Conservation (phyloP, 768 basidiomycete species). For the Butyriboletus loyo region DNA sequence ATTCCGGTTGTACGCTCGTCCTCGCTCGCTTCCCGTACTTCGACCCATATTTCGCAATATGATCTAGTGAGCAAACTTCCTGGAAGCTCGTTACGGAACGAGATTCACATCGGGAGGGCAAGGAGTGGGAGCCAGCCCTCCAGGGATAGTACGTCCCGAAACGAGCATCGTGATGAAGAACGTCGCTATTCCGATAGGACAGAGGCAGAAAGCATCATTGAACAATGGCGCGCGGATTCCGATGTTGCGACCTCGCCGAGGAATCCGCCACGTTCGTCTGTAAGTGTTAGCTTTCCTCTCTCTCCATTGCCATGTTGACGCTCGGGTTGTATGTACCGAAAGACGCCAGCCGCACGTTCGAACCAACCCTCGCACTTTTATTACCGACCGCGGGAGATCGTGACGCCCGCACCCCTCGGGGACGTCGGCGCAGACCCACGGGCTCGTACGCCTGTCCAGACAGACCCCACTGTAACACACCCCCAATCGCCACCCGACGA, state of each 20-base stretch:
- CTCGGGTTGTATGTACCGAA: not conserved
- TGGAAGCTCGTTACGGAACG: conserved; percentile 25
- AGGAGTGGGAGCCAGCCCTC: conserved; percentile 27
- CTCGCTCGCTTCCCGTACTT: conserved; percentile 26
- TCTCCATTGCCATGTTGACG: conserved; percentile 1
- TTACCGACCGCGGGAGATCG: conserved; percentile 33
- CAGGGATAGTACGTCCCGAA: conserved; percentile 14
- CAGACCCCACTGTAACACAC: conserved; percentile 1
- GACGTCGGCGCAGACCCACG: conserved; percentile 17
- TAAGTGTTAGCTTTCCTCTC: conserved; percentile 7
- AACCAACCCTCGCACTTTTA: conserved; percentile 12
- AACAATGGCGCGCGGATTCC: conserved; percentile 32
- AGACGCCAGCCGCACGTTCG: conserved; percentile 20
- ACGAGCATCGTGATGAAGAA: conserved; percentile 16
- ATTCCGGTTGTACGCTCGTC: conserved; percentile 15
- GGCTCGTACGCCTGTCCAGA: conserved; percentile 12
- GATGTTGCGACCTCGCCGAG: conserved; percentile 18
- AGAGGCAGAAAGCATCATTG: conserved; percentile 25
- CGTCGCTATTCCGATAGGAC: conserved; percentile 18
- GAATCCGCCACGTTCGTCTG: conserved; percentile 18
- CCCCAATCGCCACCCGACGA: conserved; percentile 3
- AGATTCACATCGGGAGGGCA: conserved; percentile 16
- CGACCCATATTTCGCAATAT: conserved; percentile 31
- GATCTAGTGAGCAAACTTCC: conserved; percentile 29
- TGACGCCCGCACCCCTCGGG: conserved; percentile 25